Evolutionary conservation across 306 rosid genomes (phyloP).

Genomic region (Rosa lucieae): DNA sequence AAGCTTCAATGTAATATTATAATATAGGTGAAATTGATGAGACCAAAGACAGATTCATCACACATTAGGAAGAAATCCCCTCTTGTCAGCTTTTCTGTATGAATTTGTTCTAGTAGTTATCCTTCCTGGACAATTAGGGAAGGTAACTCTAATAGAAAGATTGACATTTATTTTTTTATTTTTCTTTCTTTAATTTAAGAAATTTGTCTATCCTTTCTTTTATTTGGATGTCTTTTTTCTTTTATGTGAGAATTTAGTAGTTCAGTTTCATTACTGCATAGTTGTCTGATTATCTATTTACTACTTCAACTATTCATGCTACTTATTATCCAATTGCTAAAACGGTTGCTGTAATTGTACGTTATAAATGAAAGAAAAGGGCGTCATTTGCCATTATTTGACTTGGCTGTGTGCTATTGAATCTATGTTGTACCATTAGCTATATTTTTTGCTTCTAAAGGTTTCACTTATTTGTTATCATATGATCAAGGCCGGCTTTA

Average conservation of each 20-base stretch:
- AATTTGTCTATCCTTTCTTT: conserved; percentile 6
- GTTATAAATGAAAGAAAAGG: neutral
- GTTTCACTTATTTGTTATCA: neutral
- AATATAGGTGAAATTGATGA: conserved; percentile 46
- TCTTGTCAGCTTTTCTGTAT: conserved; percentile 33
- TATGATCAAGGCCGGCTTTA: conserved; percentile 12
- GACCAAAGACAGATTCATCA: conserved; percentile 37
- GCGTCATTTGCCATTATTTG: neutral
- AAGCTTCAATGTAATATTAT: conserved; percentile 45
- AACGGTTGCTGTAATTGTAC: neutral
- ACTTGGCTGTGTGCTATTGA: neutral
- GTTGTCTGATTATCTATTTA: neutral
- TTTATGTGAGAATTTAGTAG: neutral
- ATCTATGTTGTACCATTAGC: neutral
- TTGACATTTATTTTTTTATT: conserved; percentile 5
- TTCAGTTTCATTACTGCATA: conserved; percentile 1
- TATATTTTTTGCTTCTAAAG: neutral
- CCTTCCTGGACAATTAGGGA: conserved; percentile 31
- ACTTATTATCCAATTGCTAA: neutral
- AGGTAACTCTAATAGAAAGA: conserved; percentile 21
- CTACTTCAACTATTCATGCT: neutral
- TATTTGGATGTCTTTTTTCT: neutral
- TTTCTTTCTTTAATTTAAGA: neutral
- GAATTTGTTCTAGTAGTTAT: conserved; percentile 45
- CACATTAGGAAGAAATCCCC: conserved; percentile 30